A percentile compares a stretch with the other conserved stretches of the same genome.
Evolutionary conservation across 192 early-diverging fungal species (phyloP).

Genomic region (Martensiomyces pterosporus): DNA sequence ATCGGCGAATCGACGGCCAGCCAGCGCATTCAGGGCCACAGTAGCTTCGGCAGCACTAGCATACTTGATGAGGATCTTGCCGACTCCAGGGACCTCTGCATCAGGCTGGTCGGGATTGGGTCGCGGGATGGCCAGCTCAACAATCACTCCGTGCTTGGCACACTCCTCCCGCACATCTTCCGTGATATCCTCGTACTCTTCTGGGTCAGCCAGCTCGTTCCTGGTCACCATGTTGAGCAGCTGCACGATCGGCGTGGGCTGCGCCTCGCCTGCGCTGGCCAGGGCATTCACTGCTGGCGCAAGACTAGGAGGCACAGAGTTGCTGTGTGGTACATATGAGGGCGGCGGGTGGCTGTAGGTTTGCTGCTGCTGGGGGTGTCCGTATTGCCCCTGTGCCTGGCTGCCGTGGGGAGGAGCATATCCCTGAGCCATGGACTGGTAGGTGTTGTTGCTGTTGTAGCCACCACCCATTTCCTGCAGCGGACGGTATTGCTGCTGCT

Average conservation of each 20-base stretch:
- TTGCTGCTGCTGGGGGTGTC: too few species aligned
- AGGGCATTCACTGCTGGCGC: constrained; percentile 42
- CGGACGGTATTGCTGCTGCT: constrained; percentile 27
- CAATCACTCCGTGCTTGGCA: constrained; percentile 77
- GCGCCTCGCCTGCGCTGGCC: constrained; percentile 7
- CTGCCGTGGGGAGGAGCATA: too few species aligned
- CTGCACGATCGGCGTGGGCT: constrained; percentile 79
- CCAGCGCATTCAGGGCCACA: constrained; percentile 72
- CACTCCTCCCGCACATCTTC: constrained; percentile 92
- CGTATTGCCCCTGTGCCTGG: too few species aligned
- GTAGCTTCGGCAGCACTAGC: constrained; percentile 55
- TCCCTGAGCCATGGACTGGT: too few species aligned
- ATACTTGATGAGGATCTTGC: constrained; percentile 92
- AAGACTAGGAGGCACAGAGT: constrained; percentile 18
- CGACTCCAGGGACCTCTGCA: constrained; percentile 61
- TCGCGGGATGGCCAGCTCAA: constrained; percentile 79
- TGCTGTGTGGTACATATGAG: constrained; percentile 4
- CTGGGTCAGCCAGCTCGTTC: constrained; percentile 78
- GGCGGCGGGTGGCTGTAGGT: constrained; percentile 5
- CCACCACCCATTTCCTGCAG: constrained; percentile 23
- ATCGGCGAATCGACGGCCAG: constrained; percentile 90
- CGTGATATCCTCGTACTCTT: constrained; percentile 86
- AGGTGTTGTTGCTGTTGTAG: constrained; percentile 20
- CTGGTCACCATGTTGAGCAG: constrained; percentile 92
- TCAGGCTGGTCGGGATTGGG: constrained; percentile 50